Conservation (phyloP, 306 rosid genomes). For the Prunus mume region DNA sequence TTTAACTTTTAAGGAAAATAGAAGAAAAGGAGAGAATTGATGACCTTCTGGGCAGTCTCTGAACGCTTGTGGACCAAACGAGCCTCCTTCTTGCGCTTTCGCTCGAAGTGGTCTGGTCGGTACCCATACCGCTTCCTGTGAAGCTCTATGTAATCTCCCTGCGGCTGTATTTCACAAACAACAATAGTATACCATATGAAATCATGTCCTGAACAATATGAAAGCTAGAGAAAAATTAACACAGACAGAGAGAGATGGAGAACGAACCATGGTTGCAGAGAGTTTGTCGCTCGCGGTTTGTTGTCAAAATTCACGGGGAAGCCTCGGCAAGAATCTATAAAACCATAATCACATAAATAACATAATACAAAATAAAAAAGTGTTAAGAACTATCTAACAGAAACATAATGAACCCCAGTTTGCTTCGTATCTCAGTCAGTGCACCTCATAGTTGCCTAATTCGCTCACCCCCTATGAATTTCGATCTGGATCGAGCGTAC, state of each 20-base stretch:
- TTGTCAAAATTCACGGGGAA: background rate
- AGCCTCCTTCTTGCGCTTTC: slow-evolving; percentile 90
- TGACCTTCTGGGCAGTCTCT: slow-evolving; percentile 75
- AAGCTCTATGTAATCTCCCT: slow-evolving; percentile 95
- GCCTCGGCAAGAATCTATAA: background rate
- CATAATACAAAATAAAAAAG: background rate
- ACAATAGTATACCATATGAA: background rate
- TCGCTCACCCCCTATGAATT: too few relatives aligned
- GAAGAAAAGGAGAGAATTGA: background rate
- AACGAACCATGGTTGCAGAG: slow-evolving; percentile 24
- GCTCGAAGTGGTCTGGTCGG: slow-evolving; percentile 81
- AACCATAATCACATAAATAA: background rate
- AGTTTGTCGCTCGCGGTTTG: background rate
- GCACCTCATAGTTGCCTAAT: background rate
- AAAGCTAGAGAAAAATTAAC: background rate
- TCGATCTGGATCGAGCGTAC: too few relatives aligned
- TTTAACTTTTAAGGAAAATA: background rate
- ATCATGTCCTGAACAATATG: background rate
- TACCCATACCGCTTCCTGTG: slow-evolving; percentile 83
- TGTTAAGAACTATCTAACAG: background rate
- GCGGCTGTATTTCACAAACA: slow-evolving; percentile 54
- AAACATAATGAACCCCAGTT: background rate
- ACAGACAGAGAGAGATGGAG: background rate
- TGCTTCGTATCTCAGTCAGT: background rate
- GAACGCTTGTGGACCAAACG: slow-evolving; percentile 83